Base-by-base conservation (phyloP, 2,329 filamentous ascomycete species). In the Neofusicoccum umdonicola region DNA sequence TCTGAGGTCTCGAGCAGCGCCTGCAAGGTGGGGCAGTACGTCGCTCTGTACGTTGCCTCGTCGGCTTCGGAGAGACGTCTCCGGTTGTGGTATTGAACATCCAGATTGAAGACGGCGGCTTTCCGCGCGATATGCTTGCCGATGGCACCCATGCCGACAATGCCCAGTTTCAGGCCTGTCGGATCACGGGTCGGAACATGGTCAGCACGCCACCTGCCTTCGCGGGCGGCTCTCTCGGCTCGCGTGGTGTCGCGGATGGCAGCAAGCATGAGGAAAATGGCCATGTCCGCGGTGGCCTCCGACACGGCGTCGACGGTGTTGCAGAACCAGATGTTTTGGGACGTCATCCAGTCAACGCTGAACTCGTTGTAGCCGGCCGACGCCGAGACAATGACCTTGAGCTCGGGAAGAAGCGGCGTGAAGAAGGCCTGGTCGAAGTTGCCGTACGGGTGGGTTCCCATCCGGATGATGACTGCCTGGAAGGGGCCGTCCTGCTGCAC, bases 251-350 rank as follows among this genome's bases (percentile, higher is more conserved):
- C 81, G 61, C 83, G 79, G 15, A 86, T 68, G 1, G 80, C 71
- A 2, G 79, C 81, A 57, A 82, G 79, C 57, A 75, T 79, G 65
- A 80, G 72, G 69, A 82, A 82, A 7, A 83, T 79, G n/a, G 51
- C 51, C 78, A 83, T 81, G 48, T 83, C 81, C 0, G 82, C 81
- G 0, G 81, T 83, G 2, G 84, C 82, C 64, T 87, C 81, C 0
- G 83, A 79, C 1, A 83, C 83, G 0, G 83, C 84, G 66, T 87
- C 79, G 2, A 81, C 71, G 0, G 80, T 80, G 67, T 85, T 87
- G 73, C 83, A 86, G 68, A 87, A 85, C 72, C 77, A 83, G 31
- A 86, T 79, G 4, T 74, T 74, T 7, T 78, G 67, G 12, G 63
- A 47, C 0, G 79, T 78, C 69, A 82, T 74, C 76, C 77, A 81